Base-by-base conservation (phyloP, 257 asterid species). In the Gentiana dahurica region DNA sequence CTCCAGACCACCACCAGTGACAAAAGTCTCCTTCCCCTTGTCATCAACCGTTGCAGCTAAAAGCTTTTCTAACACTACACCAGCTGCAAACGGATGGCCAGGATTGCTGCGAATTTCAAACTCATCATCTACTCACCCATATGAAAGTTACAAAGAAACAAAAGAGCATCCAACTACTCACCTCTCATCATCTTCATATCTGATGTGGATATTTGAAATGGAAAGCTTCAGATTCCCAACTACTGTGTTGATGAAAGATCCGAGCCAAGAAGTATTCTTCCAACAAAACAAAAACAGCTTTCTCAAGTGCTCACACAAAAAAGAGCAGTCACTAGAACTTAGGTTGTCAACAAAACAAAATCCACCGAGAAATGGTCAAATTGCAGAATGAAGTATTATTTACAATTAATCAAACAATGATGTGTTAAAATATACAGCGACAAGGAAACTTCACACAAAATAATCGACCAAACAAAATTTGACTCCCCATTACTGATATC, bases 141-240 rank as follows among this genome's bases (percentile, higher is more conserved):
- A 24, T 24, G 37, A 39, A 58, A 54, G 54, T 57, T 5, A 53
- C 38, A 36, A 48, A 35, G 9, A 45, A 35, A 53, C 45, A 68
- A 58, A 58, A 59, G 37, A 56, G 13, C 12, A 39, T n/a, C 8
- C 46, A 66, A 34, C 61, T 35, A 54, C 65, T 49, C 78, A 91
- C 98, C 98, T 91, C 79, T 91, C 98, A 67, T 77, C 73, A 83
- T 91, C 98, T 76, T 85, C 98, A 56, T 91, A 91, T 87, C 98
- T 83, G 81, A 91, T 77, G 78, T 91, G 98, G 65, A 91, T 78
- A 68, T 91, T 87, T 47, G 96, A 87, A 70, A 91, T 79, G 59
- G 96, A 85, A 70, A 91, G 96, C 92, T 83, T 91, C 74, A 91
- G 67, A 76, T 91, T 91, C 79, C 98, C 98, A 47, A 91, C 85